Percentiles rank a stretch among this genome's conserved stretches.
Evolutionary conservation across 192 early-diverging fungal genomes (phyloP).

Genomic region (Gaertneriomyces semiglobifer): DNA sequence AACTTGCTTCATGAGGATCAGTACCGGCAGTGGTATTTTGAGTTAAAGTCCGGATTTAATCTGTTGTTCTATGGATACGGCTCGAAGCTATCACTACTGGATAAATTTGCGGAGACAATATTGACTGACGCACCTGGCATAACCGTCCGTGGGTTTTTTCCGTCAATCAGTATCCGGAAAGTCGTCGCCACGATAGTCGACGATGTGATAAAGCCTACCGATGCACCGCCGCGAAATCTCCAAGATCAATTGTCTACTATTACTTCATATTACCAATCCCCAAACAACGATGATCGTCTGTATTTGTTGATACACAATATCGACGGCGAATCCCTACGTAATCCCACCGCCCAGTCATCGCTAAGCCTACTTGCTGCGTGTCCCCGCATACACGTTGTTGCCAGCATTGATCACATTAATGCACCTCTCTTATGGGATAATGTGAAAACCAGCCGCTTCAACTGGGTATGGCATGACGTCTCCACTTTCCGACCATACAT

Average conservation of each 20-base stretch:
- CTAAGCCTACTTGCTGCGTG: conserved; percentile 65
- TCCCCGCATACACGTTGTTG: conserved; percentile 71
- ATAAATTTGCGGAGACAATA: conserved; percentile 62
- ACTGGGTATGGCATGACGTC: conserved; percentile 88
- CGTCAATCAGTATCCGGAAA: conserved; percentile 66
- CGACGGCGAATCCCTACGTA: conserved; percentile 74
- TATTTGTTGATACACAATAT: conserved; percentile 87
- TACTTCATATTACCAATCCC: conserved; percentile 56
- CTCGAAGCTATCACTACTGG: conserved; percentile 81
- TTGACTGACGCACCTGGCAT: conserved; percentile 53
- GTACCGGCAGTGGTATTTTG: conserved; percentile 88
- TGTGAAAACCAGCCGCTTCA: conserved; percentile 60
- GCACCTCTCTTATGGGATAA: conserved; percentile 87
- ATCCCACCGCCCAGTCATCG: conserved; percentile 61
- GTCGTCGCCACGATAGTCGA: conserved; percentile 63
- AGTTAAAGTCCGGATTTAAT: conserved; percentile 79
- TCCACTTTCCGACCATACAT: conserved; percentile 81
- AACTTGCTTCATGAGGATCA: conserved; percentile 12
- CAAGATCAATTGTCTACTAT: conserved; percentile 69
- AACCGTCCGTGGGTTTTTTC: conserved; percentile 85
- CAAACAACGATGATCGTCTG: conserved; percentile 51
- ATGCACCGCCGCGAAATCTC: conserved; percentile 46
- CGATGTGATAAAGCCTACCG: conserved; percentile 33
- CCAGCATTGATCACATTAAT: conserved; percentile 89
- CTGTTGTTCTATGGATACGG: conserved; percentile 91